Percentiles rank a stretch among this genome's conserved stretches.
Evolutionary conservation across 306 rosid species (phyloP).

Genomic region (Medicago lupulina): DNA sequence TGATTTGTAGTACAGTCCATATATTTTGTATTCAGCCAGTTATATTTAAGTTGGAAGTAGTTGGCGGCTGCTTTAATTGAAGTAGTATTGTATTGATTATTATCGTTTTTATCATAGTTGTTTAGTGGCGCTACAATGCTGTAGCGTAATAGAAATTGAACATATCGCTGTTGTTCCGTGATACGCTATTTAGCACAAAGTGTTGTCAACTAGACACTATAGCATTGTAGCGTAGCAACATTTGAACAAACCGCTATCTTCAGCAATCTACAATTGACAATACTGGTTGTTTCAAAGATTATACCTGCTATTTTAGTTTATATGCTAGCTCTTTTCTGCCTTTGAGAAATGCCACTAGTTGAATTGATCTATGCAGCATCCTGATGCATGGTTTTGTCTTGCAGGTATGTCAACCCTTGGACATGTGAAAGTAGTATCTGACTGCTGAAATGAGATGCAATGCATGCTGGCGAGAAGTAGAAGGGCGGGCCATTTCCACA

Average conservation of each 20-base stretch:
- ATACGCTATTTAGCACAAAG: too few species aligned
- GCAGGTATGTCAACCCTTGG: slow-evolving; percentile 50
- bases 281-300: neutral
- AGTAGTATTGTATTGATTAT: slow-evolving; percentile 23
- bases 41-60: slow-evolving; percentile 12
- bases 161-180: too few species aligned
- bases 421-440: slow-evolving; percentile 49
- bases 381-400: slow-evolving; percentile 36
- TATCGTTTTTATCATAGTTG: slow-evolving; percentile 9
- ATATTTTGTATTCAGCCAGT: neutral
- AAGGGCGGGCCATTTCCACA: slow-evolving; percentile 90
- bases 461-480: slow-evolving; percentile 97
- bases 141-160: too few species aligned
- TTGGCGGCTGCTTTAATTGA: slow-evolving; percentile 23
- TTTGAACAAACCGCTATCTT: too few species aligned
- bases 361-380: slow-evolving; percentile 27
- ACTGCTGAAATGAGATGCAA: slow-evolving; percentile 94
- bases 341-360: slow-evolving; percentile 23
- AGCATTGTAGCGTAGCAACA: neutral
- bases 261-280: too few species aligned
- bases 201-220: too few species aligned
- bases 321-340: slow-evolving; percentile 15
- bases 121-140: neutral
- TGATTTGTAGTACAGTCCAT: slow-evolving; percentile 17
- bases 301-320: slow-evolving; percentile 6